A percentile compares a stretch with the other conserved stretches of the same genome.
Evolutionary conservation across 2,329 filamentous ascomycete genomes (phyloP).

Genomic region (Colletotrichum brevisporum): DNA sequence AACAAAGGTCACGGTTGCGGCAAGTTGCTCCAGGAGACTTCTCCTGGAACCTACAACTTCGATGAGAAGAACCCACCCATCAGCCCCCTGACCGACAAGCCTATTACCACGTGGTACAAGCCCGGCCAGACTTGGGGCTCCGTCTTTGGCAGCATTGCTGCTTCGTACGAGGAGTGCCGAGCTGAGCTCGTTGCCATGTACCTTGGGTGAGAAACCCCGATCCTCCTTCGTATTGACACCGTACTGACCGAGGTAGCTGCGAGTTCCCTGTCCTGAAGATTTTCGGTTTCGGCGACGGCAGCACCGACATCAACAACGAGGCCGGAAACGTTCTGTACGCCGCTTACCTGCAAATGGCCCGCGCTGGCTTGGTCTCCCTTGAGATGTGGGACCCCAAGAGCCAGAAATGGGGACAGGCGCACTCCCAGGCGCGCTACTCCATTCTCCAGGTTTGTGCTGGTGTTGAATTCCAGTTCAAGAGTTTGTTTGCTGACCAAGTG

Average conservation of each 20-base stretch:
- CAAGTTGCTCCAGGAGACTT: constrained; percentile 92
- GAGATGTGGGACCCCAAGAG: constrained; percentile 96
- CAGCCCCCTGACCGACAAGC: constrained; percentile 83
- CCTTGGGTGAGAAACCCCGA: constrained; percentile 55
- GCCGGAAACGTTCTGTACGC: constrained; percentile 91
- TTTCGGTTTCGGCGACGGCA: constrained; percentile 90
- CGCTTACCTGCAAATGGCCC: constrained; percentile 93
- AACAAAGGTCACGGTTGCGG: constrained; percentile 84
- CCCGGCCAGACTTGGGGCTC: constrained; percentile 95
- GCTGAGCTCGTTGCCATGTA: constrained; percentile 96
- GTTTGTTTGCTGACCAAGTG: constrained; percentile 7
- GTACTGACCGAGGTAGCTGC: constrained; percentile 65
- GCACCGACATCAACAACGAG: constrained; percentile 77
- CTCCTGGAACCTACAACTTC: constrained; percentile 88
- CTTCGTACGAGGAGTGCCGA: constrained; percentile 93
- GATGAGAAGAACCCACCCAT: constrained; percentile 85
- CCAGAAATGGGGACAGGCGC: constrained; percentile 92
- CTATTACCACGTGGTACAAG: constrained; percentile 90
- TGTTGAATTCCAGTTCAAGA: background rate
- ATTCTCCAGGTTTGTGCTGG: constrained; percentile 72
- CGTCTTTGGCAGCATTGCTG: constrained; percentile 89
- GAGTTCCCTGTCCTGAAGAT: constrained; percentile 91
- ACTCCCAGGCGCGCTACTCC: constrained; percentile 92
- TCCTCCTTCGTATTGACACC: no score
- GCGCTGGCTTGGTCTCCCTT: constrained; percentile 88